Evolutionary conservation across 352 stramenopile genomes (phyloP), one percentile per base, ranked within the genome.

Genomic region (Globisporangium irregulare): DNA sequence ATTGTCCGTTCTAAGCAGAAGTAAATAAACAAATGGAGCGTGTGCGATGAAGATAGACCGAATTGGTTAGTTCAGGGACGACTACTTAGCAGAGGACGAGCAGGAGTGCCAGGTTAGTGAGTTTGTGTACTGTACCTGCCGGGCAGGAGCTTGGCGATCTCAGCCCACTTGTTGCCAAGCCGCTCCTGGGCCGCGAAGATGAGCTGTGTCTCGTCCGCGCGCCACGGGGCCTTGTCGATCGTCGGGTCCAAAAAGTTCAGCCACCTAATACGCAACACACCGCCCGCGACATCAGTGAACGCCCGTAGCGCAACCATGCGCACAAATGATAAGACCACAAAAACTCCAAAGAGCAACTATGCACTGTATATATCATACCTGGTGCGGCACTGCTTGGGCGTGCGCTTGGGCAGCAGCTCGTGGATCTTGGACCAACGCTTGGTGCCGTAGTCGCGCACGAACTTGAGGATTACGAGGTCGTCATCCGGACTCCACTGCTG

Each of bases 131-230:
- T 43, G 59, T 59, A 79, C 61, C 97, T 74, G 1, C 97, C 97
- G 6, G 96, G 95, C 20, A 99, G 82, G n/a, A 97, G 80, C 76
- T 99, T 99, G 67, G 97, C 93, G 71, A 99, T 99, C 75, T 99
- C 94, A 18, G 93, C 93, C 98, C 98, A 99, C 62, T 95, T 89
- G 76, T 99, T 99, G 59, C 98, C 98, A 6, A 96, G 64, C 9
- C 70, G 68, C 48, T 80, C 71, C 71, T 95, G 87, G 0, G 84
- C 82, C 10, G 76, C 69, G 43, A 94, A 80, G 65, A 96, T 94
- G 48, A 93, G 70, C 62, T 91, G 73, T 67, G 97, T 97, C 75
- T 99, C 96, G 41, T 98, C 89, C 20, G 79, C 67, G 9, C 80
- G 90, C 94, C 95, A 99, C 22, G 95, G 92, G 9, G 93, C 87